Conservation (phyloP, 1,284 basidiomycete genomes). For the Porphyrellus sp. region DNA sequence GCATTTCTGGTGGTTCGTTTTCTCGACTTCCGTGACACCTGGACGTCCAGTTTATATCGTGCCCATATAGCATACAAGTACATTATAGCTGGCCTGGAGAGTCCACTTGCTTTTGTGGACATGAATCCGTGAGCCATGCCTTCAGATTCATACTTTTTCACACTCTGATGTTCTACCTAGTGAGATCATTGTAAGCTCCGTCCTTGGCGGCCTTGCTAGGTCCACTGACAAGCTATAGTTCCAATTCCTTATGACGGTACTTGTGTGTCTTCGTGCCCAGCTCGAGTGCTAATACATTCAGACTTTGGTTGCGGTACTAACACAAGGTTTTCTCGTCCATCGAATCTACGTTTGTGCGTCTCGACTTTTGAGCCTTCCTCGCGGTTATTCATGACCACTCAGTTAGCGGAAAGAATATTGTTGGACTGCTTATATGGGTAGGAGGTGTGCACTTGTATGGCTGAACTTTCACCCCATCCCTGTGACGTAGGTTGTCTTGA, state of each 20-base stretch:
- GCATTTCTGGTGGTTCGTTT: not conserved
- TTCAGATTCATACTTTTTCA: too few relatives aligned
- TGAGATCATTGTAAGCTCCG: constrained; percentile 4
- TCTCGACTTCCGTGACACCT: not conserved
- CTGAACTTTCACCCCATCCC: not conserved
- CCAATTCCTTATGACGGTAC: not conserved
- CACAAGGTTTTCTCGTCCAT: constrained; percentile 14
- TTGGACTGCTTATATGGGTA: constrained; percentile 12
- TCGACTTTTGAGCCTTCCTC: not conserved
- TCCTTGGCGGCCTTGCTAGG: not conserved
- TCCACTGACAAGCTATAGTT: not conserved
- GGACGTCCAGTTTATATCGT: not conserved
- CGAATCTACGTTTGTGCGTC: constrained; percentile 15
- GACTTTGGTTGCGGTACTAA: not conserved
- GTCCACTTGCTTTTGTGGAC: not conserved
- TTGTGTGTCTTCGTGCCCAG: not conserved
- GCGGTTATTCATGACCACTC: not conserved
- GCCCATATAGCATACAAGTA: not conserved
- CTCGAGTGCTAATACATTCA: not conserved
- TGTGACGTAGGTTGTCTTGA: not conserved
- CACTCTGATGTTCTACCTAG: not conserved
- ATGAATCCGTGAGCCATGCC: not conserved
- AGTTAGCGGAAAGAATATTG: constrained; percentile 13
- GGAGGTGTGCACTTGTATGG: not conserved
- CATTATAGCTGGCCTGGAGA: not conserved